Base-by-base conservation (phyloP, 2,329 filamentous ascomycete species). In the Trichophyton verrucosum region DNA sequence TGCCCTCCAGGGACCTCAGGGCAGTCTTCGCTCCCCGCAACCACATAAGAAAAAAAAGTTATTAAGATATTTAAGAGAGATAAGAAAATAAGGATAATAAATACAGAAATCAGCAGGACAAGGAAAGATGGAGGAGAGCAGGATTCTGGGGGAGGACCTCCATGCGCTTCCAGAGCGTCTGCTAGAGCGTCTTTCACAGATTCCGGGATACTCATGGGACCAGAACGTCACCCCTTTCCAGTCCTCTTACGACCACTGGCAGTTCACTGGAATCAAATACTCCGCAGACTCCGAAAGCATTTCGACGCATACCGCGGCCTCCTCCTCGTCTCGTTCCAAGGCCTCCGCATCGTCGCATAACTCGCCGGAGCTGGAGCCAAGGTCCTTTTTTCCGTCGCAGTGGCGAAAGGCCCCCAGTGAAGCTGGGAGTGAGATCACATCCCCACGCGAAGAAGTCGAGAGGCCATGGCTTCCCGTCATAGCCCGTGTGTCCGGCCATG, bases 161-260 rank as follows among this genome's bases (percentile, higher is more conserved):
- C 76, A 76, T 63, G 72, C 78, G 70, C 85, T 86, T 62, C 86
- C 86, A 49, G 78, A 81, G 65, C 83, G 85, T 68, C 81, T 91
- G 59, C 87, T 86, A 67, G 86, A 91, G 71, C 83, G 88, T 58
- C 79, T 91, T 65, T 80, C 82, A 64, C 86, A 89, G 71, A 80
- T 91, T 65, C 80, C 85, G 53, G 87, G 87, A 59, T 91, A 89
- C 71, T 83, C 81, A 5, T 91, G 88, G 88, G 86, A 91, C 72
- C 86, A 88, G 66, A 79, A 81, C 15, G 65, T 72, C 63, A 71
- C 73, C 58, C 75, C 75, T 7, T 74, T 76, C 59, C 75, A 77
- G 64, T 76, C 82, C 58, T 89, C 86, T 68, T 96, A 96, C 74
- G 90, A 95, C 72, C 91, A 91, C 77, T 97, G 91, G 90, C 85